Evolutionary conservation across 1,284 basidiomycete species (phyloP).

Genomic region (Cutaneotrichosporon cutaneum): DNA sequence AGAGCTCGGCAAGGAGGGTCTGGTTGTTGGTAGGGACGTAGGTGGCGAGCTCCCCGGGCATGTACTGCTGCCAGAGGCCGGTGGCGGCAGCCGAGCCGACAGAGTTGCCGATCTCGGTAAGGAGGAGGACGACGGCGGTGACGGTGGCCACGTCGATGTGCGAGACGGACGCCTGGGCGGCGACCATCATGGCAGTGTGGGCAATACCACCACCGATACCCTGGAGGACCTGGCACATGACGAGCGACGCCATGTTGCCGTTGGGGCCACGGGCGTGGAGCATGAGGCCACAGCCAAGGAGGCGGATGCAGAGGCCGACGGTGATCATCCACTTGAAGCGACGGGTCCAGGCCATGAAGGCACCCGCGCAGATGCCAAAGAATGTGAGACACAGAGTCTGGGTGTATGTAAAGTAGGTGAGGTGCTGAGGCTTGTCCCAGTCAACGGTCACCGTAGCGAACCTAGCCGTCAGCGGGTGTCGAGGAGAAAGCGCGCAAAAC

Average conservation of each 20-base stretch:
- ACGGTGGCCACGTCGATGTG: conserved; percentile 76
- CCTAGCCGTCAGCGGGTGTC: not conserved
- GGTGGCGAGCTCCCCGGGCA: conserved; percentile 51
- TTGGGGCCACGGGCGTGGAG: conserved; percentile 66
- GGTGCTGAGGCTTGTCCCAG: conserved; percentile 37
- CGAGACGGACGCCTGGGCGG: conserved; percentile 64
- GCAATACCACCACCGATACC: conserved; percentile 63
- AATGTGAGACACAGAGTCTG: conserved; percentile 51
- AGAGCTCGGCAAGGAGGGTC: conserved; percentile 53
- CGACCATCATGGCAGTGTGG: conserved; percentile 66
- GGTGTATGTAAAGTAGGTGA: conserved; percentile 48
- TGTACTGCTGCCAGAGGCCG: conserved; percentile 36
- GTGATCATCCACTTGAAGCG: conserved; percentile 61
- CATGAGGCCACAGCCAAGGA: conserved; percentile 71
- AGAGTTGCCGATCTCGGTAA: conserved; percentile 59
- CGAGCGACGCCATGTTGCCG: conserved; percentile 45
- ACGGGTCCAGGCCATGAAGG: conserved; percentile 51
- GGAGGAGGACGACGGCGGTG: conserved; percentile 73
- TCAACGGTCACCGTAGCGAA: conserved; percentile 46
- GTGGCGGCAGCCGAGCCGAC: conserved; percentile 56
- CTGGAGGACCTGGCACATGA: conserved; percentile 61
- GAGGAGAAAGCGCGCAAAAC: not conserved
- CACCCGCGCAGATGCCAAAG: conserved; percentile 55
- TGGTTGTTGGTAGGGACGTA: conserved; percentile 53
- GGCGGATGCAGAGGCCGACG: conserved; percentile 65